A percentile compares a stretch with the other conserved stretches of the same genome.
These are phyloP conservation scores for Saksenaea oblongispora DNA, from an alignment of 371 early-diverging fungal species.

Conservation along the genomic window DNA sequence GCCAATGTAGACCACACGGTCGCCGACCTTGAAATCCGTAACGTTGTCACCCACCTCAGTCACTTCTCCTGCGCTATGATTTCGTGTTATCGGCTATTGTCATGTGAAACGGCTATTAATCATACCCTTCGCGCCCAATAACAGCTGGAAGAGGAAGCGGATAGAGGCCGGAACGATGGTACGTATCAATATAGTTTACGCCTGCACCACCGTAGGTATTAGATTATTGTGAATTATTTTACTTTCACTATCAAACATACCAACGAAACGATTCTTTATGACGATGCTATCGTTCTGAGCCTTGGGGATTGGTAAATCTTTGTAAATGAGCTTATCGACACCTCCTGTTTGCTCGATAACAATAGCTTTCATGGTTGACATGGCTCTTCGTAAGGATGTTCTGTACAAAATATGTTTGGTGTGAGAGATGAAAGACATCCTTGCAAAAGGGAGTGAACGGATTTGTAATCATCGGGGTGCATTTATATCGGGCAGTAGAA, in stretches of 20 bases:
- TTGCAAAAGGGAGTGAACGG: no score
- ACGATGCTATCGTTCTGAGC: conserved; percentile 61
- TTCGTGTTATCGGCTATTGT: background rate
- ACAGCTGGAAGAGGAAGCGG: conserved; percentile 67
- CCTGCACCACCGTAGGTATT: conserved; percentile 27
- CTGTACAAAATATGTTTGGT: background rate
- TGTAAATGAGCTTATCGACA: conserved; percentile 67
- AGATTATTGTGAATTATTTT: background rate
- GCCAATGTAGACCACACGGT: conserved; percentile 80
- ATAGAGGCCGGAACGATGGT: conserved; percentile 89
- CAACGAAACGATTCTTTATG: conserved; percentile 78
- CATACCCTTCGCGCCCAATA: conserved; percentile 78
- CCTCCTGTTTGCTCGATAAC: conserved; percentile 72
- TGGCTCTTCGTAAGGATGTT: conserved; percentile 10
- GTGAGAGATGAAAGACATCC: background rate
- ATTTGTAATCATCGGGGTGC: no score
- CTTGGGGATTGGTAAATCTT: conserved; percentile 51
- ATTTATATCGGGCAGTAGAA: no score
- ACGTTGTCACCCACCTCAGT: conserved; percentile 73
- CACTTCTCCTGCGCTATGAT: conserved; percentile 70
- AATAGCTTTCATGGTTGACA: conserved; percentile 75
- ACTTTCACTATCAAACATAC: conserved; percentile 13
- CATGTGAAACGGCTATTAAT: background rate
- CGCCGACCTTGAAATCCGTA: conserved; percentile 75
- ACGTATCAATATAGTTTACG: conserved; percentile 94